Evolutionary conservation across 306 rosid species (phyloP).

Genomic region (Citrullus colocynthis): DNA sequence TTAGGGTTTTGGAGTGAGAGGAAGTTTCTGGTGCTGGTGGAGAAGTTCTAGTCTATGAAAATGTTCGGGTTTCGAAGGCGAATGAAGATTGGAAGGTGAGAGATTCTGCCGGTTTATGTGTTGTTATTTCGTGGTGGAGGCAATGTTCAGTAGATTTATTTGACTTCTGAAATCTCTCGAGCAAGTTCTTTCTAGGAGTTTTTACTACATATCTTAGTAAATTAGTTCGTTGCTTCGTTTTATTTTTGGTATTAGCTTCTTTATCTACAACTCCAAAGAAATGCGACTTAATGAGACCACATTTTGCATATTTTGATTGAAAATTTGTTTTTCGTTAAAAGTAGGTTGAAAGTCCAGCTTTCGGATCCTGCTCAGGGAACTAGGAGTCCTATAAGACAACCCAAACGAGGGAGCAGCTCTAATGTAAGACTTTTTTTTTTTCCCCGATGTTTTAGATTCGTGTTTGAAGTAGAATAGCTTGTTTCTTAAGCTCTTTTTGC

Average conservation of each 20-base stretch:
- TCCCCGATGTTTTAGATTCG: not conserved
- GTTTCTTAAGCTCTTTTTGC: constrained; percentile 4
- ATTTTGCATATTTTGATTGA: not conserved
- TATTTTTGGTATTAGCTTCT: not conserved
- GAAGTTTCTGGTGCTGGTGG: not conserved
- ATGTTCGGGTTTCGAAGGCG: constrained; percentile 93
- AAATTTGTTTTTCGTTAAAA: not conserved
- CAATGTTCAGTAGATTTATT: not conserved
- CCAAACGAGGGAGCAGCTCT: constrained; percentile 40
- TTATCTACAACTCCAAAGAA: not conserved
- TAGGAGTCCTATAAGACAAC: constrained; percentile 57
- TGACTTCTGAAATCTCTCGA: not conserved
- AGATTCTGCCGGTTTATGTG: not conserved
- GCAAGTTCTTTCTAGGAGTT: not conserved
- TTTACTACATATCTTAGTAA: not conserved
- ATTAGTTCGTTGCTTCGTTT: not conserved
- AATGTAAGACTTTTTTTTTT: constrained; percentile 25
- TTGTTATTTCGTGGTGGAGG: not conserved
- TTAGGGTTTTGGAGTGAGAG: constrained; percentile 10
- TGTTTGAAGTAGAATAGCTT: constrained; percentile 3
- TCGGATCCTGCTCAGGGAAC: constrained; percentile 67
- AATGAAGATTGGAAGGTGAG: constrained; percentile 64
- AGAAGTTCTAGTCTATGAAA: constrained; percentile 10
- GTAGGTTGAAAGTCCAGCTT: constrained; percentile 69
- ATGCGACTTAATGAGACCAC: not conserved